A percentile compares a stretch with the other conserved stretches of the same genome.
These are phyloP conservation scores for Emmonsiellopsis sp. DNA, from an alignment of 2,329 filamentous ascomycete species.

Conservation along the genomic window DNA sequence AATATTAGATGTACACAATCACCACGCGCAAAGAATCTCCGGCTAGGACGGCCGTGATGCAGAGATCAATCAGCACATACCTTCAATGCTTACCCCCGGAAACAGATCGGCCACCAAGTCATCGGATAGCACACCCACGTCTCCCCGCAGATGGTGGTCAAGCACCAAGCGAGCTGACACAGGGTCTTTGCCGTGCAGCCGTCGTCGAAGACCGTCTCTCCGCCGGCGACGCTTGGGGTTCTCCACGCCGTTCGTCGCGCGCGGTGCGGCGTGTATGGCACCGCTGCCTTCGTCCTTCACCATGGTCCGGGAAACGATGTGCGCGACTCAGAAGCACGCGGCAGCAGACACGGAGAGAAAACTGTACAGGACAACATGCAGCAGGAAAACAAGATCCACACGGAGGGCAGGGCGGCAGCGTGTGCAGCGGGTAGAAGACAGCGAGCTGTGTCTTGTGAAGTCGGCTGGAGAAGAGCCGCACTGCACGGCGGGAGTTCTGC, in stretches of 20 bases:
- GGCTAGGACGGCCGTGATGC: background rate
- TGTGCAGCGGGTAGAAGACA: background rate
- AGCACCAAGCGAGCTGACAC: constrained; percentile 72
- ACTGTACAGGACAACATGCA: background rate
- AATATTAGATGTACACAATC: background rate
- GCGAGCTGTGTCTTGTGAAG: background rate
- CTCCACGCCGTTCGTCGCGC: constrained; percentile 22
- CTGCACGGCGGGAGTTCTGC: constrained; percentile 17
- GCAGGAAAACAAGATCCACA: background rate
- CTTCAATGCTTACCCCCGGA: constrained; percentile 48
- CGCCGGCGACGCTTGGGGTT: constrained; percentile 44
- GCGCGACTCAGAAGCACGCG: background rate
- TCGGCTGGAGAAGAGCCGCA: constrained; percentile 12
- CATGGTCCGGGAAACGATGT: background rate
- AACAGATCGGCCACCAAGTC: constrained; percentile 75
- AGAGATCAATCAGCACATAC: constrained; percentile 21
- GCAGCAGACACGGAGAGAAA: background rate
- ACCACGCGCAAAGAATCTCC: background rate
- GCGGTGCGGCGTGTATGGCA: constrained; percentile 36
- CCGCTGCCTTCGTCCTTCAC: background rate
- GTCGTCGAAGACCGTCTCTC: constrained; percentile 31
- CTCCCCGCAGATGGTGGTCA: constrained; percentile 75
- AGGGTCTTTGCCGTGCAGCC: constrained; percentile 55
- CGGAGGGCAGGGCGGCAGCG: background rate
- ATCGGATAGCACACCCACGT: constrained; percentile 76